A percentile compares a stretch with the other conserved stretches of the same genome.
phyloP scores from a whole-genome alignment of 768 basidiomycete species.

The Serendipita sp. region DNA sequence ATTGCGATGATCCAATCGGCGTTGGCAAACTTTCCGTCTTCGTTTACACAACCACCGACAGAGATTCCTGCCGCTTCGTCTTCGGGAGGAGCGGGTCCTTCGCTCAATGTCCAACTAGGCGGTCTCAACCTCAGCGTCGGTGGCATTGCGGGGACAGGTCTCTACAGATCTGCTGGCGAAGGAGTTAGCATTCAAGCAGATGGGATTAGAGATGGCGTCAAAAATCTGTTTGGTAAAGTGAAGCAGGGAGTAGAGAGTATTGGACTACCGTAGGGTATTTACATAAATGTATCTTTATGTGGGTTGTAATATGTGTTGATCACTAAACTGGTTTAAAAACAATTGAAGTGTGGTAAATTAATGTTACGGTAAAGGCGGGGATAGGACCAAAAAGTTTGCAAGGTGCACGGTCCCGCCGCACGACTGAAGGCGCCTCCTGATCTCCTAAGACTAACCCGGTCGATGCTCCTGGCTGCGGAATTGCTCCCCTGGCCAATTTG shows the following conservation, averaged over 20 bases:
- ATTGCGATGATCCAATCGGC: constrained; percentile 76
- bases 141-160: constrained; percentile 65
- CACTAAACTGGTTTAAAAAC: neutral
- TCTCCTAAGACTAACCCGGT: constrained; percentile 14
- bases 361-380: too few relatives aligned
- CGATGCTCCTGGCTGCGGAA: constrained; percentile 12
- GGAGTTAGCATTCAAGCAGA: constrained; percentile 58
- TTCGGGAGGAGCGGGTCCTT: constrained; percentile 30
- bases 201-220: constrained; percentile 76
- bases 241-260: constrained; percentile 49
- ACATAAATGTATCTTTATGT: neutral
- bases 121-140: constrained; percentile 88
- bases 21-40: constrained; percentile 40
- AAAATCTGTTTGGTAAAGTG: constrained; percentile 75
- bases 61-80: constrained; percentile 42
- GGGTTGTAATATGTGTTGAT: neutral
- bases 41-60: constrained; percentile 59
- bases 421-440: constrained; percentile 14
- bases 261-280: constrained; percentile 10
- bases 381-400: constrained; percentile 10
- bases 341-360: neutral
- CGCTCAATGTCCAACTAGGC: constrained; percentile 82
- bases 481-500: constrained; percentile 13
- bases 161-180: constrained; percentile 70
- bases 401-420: constrained; percentile 11